Conservation (phyloP, 2,329 filamentous ascomycete species). For the Sclerotinia glacialis region DNA sequence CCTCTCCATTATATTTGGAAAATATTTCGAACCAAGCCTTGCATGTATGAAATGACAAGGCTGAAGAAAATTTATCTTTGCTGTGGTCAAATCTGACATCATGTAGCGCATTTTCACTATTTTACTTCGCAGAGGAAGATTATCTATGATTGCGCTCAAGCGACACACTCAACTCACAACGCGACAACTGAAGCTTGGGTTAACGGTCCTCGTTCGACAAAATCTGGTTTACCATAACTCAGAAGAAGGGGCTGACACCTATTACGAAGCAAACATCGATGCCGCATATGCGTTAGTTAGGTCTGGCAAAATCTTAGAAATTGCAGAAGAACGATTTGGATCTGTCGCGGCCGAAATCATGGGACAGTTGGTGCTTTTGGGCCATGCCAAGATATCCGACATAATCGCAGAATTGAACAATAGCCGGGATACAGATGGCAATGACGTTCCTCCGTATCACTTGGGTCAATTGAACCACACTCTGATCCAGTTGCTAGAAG, state of each 20-base stretch:
- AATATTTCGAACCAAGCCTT: conserved; percentile 6
- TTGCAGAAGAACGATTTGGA: conserved; percentile 72
- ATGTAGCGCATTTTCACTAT: conserved; percentile 77
- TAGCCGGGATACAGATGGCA: conserved; percentile 25
- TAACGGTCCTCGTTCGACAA: conserved; percentile 84
- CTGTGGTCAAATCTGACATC: conserved; percentile 32
- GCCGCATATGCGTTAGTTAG: conserved; percentile 81
- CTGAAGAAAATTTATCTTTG: conserved; percentile 19
- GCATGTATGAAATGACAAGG: conserved; percentile 19
- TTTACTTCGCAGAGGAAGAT: conserved; percentile 75
- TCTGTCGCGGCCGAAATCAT: conserved; percentile 70
- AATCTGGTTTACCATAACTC: conserved; percentile 69
- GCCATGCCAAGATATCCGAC: conserved; percentile 71
- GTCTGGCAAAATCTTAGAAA: conserved; percentile 74
- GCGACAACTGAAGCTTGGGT: conserved; percentile 75
- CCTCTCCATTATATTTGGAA: neutral
- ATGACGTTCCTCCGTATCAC: conserved; percentile 20
- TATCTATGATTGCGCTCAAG: conserved; percentile 65
- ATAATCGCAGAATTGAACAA: conserved; percentile 60
- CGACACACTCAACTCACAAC: conserved; percentile 69
- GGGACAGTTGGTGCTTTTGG: conserved; percentile 70
- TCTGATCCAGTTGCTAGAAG: conserved; percentile 53
- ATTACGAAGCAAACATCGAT: conserved; percentile 80
- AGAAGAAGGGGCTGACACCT: conserved; percentile 58
- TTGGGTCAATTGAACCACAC: conserved; percentile 45